Conservation (phyloP, 495 filamentous ascomycete genomes). For the Aspergillus carlsbadensis region DNA sequence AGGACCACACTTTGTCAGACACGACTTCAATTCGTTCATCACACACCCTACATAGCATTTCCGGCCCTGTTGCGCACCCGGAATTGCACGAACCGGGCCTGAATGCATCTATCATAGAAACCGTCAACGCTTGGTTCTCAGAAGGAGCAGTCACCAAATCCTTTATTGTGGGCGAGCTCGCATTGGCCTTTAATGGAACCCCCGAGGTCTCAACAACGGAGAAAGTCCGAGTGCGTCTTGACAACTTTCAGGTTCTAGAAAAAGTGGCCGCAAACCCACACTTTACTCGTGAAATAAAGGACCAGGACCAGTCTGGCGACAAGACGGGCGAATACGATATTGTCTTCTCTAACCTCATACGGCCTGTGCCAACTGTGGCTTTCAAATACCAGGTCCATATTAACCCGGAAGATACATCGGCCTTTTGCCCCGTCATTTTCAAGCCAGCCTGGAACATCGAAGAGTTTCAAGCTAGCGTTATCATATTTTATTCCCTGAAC, state of each 20-base stretch:
- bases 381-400: constrained; percentile 96
- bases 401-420: constrained; percentile 56
- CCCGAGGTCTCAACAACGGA: constrained; percentile 46
- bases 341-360: constrained; percentile 65
- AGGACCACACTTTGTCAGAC: constrained; percentile 70
- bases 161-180: constrained; percentile 85
- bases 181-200: constrained; percentile 73
- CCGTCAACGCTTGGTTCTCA: constrained; percentile 80
- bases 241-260: constrained; percentile 88
- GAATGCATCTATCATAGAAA: constrained; percentile 90
- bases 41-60: constrained; percentile 68
- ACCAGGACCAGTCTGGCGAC: constrained; percentile 44
- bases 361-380: constrained; percentile 65
- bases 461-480: constrained; percentile 74
- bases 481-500: constrained; percentile 86
- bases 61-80: constrained; percentile 66
- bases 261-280: constrained; percentile 93
- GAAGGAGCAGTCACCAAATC: constrained; percentile 67
- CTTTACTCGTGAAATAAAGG: constrained; percentile 65
- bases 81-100: constrained; percentile 80
- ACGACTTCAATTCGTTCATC: constrained; percentile 90
- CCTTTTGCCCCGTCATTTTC: constrained; percentile 77
- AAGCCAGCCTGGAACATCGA: constrained; percentile 83
- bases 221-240: constrained; percentile 70
- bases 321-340: constrained; percentile 80